These are phyloP conservation scores for Collybia sordida DNA, from an alignment of 768 basidiomycete genomes.

Conservation along the genomic window DNA sequence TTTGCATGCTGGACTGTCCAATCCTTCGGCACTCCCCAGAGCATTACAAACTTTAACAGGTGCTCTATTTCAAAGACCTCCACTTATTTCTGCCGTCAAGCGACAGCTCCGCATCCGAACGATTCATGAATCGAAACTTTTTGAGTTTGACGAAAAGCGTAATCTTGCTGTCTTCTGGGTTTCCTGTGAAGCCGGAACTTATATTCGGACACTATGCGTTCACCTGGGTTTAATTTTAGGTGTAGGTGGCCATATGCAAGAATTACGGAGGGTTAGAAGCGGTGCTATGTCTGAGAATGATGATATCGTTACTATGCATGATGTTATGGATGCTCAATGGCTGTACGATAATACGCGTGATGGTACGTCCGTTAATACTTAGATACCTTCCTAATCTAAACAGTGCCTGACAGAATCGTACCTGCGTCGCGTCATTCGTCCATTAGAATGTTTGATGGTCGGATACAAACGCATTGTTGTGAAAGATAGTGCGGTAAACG, in stretches of 20 bases:
- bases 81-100: constrained; percentile 98
- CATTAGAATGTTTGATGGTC: constrained; percentile 89
- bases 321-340: constrained; percentile 99
- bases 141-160: constrained; percentile 97
- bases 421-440: constrained; percentile 90
- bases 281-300: constrained; percentile 98
- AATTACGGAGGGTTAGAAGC: constrained; percentile 89
- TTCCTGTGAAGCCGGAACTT: constrained; percentile 97
- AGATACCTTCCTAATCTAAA: constrained; percentile 3
- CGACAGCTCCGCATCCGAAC: constrained; percentile 97
- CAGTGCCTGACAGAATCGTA: constrained; percentile 71
- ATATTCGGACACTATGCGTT: constrained; percentile 94
- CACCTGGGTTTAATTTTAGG: constrained; percentile 93
- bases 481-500: constrained; percentile 98
- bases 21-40: constrained; percentile 84
- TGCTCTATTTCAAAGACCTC: constrained; percentile 97
- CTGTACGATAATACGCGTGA: constrained; percentile 96
- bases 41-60: constrained; percentile 96
- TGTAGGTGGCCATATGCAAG: constrained; percentile 99
- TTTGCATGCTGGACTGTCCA: constrained; percentile 79
- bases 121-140: constrained; percentile 91
- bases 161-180: constrained; percentile 99
- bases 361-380: constrained; percentile 47
- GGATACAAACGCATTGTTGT: constrained; percentile 99
- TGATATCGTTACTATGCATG: constrained; percentile 99